Conservation (phyloP, 1,284 basidiomycete species). For the Coniferiporia sulphurascens region DNA sequence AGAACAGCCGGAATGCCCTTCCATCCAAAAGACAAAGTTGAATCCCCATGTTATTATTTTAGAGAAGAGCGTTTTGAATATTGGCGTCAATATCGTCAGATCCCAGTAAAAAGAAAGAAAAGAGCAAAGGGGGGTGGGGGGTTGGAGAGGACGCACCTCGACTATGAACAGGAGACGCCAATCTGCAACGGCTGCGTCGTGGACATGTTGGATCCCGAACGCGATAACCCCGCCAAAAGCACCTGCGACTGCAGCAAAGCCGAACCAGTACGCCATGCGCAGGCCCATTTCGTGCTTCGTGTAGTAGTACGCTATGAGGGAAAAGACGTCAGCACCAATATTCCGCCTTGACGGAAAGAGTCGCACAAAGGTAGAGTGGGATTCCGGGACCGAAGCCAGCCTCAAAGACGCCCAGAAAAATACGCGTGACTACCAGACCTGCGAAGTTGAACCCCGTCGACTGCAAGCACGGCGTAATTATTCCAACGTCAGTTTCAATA, state of each 20-base stretch:
- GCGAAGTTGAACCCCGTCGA: constrained; percentile 53
- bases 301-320: constrained; percentile 62
- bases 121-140: too few relatives aligned
- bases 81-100: too few relatives aligned
- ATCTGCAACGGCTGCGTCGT: constrained; percentile 40
- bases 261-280: constrained; percentile 74
- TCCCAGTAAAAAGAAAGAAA: background rate
- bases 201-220: constrained; percentile 60
- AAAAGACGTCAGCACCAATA: background rate
- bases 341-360: background rate
- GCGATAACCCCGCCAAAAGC: constrained; percentile 75
- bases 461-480: too few relatives aligned
- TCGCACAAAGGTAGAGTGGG: constrained; percentile 67
- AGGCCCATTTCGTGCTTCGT: constrained; percentile 68
- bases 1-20: constrained; percentile 65
- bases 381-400: constrained; percentile 70
- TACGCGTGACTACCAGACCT: constrained; percentile 51
- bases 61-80: background rate
- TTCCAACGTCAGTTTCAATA: too few relatives aligned
- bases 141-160: constrained; percentile 42
- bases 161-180: constrained; percentile 76
- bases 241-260: constrained; percentile 73
- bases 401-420: constrained; percentile 67
- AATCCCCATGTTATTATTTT: too few relatives aligned
- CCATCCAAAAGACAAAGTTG: background rate